Percentiles rank a stretch among this genome's conserved stretches.
These are phyloP conservation scores for Fusarium sp. DNA, from an alignment of 2,329 filamentous ascomycete genomes.

Conservation along the genomic window DNA sequence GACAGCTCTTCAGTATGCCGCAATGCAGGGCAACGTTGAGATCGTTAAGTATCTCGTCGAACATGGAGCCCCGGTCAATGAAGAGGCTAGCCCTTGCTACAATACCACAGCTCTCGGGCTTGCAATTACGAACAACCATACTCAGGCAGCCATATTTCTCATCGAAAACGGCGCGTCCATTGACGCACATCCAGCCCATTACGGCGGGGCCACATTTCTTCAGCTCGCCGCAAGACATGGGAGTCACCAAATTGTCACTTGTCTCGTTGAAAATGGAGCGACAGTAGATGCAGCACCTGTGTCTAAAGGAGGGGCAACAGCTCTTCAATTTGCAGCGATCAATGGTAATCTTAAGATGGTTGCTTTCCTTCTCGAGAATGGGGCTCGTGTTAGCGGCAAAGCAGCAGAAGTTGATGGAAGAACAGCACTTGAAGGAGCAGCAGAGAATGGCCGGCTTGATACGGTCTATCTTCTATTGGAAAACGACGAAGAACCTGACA, in stretches of 20 bases:
- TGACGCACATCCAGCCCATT: neutral
- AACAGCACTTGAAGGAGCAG: slow-evolving; percentile 6
- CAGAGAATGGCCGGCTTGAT: slow-evolving; percentile 12
- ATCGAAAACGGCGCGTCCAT: rapidly evolving
- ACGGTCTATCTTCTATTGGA: slow-evolving; percentile 15
- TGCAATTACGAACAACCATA: rapidly evolving
- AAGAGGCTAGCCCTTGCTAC: rapidly evolving
- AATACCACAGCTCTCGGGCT: rapidly evolving
- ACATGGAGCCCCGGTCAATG: no score
- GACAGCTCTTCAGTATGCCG: neutral
- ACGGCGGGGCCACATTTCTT: neutral
- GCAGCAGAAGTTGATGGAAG: rapidly evolving
- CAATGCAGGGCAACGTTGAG: rapidly evolving
- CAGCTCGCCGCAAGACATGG: neutral
- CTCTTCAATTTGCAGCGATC: neutral
- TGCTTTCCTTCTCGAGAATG: neutral
- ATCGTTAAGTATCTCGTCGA: rapidly evolving
- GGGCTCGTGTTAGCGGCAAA: neutral
- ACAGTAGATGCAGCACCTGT: neutral
- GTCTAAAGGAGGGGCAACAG: rapidly evolving
- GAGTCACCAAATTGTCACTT: slow-evolving; percentile 18
- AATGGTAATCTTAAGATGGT: neutral
- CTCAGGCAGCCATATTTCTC: rapidly evolving
- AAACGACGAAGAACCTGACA: slow-evolving; percentile 5
- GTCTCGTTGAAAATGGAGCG: rapidly evolving